These are phyloP conservation scores for Daldinia concentrica DNA, from an alignment of 495 filamentous ascomycete genomes.

Conservation along the genomic window DNA sequence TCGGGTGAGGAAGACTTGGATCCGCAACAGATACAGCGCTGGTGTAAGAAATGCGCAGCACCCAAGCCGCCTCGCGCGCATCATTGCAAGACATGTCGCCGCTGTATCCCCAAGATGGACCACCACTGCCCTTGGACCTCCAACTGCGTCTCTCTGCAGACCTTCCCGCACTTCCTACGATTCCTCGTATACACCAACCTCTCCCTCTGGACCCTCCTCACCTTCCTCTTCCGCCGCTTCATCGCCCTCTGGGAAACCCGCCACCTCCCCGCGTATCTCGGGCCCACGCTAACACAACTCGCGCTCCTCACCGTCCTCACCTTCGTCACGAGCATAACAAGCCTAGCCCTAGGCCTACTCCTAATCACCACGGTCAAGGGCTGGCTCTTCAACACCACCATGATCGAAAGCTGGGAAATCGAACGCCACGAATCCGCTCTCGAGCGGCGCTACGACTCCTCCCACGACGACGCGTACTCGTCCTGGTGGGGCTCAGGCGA, in stretches of 20 bases:
- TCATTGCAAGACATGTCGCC: slow-evolving; percentile 87
- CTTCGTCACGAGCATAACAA: slow-evolving; percentile 66
- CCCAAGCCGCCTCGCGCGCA: slow-evolving; percentile 88
- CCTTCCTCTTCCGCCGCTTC: slow-evolving; percentile 69
- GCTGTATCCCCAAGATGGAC: slow-evolving; percentile 97
- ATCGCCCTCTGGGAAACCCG: slow-evolving; percentile 71
- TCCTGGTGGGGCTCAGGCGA: slow-evolving; percentile 41
- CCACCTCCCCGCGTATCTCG: slow-evolving; percentile 81
- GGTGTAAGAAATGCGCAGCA: slow-evolving; percentile 88
- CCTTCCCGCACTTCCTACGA: slow-evolving; percentile 88
- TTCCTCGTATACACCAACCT: slow-evolving; percentile 82
- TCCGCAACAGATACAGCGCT: slow-evolving; percentile 50
- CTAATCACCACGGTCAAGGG: slow-evolving; percentile 57
- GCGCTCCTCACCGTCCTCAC: slow-evolving; percentile 71
- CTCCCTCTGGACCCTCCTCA: slow-evolving; percentile 67
- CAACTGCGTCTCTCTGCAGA: slow-evolving; percentile 92
- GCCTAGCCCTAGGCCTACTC: slow-evolving; percentile 73
- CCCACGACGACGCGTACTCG: slow-evolving; percentile 54
- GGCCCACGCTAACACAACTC: slow-evolving; percentile 71
- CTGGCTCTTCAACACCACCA: slow-evolving; percentile 67
- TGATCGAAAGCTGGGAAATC: slow-evolving; percentile 94
- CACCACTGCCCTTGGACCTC: slow-evolving; percentile 97
- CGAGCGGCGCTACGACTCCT: slow-evolving; percentile 56
- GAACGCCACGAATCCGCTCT: slow-evolving; percentile 84
- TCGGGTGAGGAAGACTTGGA: not conserved